Evolutionary conservation across 169 alveolate species (phyloP).

Genomic region (Eimeria maxima): DNA sequence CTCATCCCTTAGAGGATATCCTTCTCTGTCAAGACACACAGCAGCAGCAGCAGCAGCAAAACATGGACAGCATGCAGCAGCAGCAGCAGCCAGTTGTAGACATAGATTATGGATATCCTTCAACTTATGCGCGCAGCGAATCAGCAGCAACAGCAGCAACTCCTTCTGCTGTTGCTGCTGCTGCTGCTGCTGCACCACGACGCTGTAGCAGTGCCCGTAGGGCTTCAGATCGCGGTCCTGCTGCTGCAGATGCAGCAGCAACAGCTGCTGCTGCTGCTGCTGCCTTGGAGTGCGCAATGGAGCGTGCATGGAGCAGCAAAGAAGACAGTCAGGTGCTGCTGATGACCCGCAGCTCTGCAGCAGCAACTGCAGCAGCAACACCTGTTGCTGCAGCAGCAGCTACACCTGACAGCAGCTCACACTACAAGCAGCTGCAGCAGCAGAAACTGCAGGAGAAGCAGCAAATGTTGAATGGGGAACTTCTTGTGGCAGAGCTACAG

Average conservation of each 20-base stretch:
- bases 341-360: background rate
- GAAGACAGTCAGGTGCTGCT: background rate
- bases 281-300: background rate
- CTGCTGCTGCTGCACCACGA: background rate
- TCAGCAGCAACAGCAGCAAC: background rate
- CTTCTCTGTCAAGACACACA: background rate
- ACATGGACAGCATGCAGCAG: background rate
- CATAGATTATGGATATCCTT: background rate
- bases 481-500: background rate
- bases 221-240: background rate
- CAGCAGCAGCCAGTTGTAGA: background rate
- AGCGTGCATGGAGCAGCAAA: background rate
- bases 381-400: background rate
- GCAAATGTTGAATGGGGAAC: background rate
- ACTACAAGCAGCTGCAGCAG: background rate
- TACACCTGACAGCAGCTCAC: background rate
- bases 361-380: conserved; percentile 6
- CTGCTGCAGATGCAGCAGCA: background rate
- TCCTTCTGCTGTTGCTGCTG: background rate
- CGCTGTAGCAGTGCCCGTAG: background rate
- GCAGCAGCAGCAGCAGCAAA: conserved; percentile 5
- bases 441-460: background rate
- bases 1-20: background rate
- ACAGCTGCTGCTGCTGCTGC: background rate
- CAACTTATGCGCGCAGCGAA: background rate